Evolutionary conservation across 345 rosid species (phyloP).

Genomic region (Moringa oleifera): DNA sequence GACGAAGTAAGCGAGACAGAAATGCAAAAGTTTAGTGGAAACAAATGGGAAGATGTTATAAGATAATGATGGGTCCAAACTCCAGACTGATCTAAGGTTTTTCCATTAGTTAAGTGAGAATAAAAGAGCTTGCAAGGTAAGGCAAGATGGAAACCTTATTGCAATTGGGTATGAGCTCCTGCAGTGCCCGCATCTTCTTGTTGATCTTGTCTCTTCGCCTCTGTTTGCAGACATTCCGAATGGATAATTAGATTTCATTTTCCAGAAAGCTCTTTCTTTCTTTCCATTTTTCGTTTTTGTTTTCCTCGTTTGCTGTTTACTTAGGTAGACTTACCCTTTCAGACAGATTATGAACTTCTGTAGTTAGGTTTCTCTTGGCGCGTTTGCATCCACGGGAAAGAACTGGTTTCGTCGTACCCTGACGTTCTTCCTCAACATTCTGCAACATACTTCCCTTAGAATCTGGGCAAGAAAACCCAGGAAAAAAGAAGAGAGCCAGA

Average conservation of each 20-base stretch:
- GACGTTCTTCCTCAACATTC: constrained; percentile 29
- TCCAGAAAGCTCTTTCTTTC: neutral
- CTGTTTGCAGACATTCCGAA: constrained; percentile 24
- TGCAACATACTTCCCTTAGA: constrained; percentile 20
- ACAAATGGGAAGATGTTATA: no score
- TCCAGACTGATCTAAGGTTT: no score
- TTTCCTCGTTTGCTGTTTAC: neutral
- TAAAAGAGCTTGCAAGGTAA: neutral
- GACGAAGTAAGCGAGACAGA: constrained; percentile 1
- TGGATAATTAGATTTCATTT: constrained; percentile 2
- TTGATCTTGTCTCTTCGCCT: constrained; percentile 55
- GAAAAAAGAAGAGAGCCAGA: neutral
- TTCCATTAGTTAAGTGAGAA: no score
- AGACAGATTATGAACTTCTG: constrained; percentile 32
- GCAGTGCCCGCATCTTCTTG: constrained; percentile 59
- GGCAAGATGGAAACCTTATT: constrained; percentile 35
- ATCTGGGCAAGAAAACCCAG: neutral
- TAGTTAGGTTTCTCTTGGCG: constrained; percentile 29
- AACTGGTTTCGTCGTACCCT: constrained; percentile 20
- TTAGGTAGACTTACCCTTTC: constrained; percentile 39
- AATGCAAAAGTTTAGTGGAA: no score
- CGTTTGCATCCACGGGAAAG: constrained; percentile 17
- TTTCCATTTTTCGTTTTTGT: neutral
- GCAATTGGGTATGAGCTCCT: constrained; percentile 66
- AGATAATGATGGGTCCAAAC: no score